Evolutionary conservation across 768 basidiomycete species (phyloP).

Genomic region (Phallus indusiatus): DNA sequence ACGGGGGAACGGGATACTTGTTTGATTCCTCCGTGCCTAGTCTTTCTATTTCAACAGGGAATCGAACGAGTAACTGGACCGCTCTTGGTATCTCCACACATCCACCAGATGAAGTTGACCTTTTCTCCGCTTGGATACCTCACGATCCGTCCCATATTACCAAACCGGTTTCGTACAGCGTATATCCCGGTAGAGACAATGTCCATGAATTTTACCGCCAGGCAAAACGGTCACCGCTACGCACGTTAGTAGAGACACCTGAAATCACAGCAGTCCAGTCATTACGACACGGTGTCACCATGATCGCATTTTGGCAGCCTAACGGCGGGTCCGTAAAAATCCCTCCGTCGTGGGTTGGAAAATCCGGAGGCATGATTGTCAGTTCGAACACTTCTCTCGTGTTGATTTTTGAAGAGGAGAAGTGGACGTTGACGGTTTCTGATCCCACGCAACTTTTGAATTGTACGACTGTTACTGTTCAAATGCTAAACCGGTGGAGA

Average conservation of each 20-base stretch:
- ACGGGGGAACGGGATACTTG: conserved; percentile 54
- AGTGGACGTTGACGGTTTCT: conserved; percentile 42
- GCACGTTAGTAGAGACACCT: conserved; percentile 36
- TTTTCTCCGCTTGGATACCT: conserved; percentile 56
- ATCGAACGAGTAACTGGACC: conserved; percentile 51
- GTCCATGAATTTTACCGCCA: conserved; percentile 32
- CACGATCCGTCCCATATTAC: conserved; percentile 18
- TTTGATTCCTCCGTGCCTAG: conserved; percentile 26
- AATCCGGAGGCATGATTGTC: background rate
- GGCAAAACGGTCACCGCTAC: conserved; percentile 21
- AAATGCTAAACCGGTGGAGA: conserved; percentile 12
- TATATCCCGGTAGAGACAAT: conserved; percentile 40
- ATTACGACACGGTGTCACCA: conserved; percentile 26
- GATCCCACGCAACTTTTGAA: conserved; percentile 54
- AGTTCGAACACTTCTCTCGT: conserved; percentile 15
- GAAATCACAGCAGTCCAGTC: conserved; percentile 46
- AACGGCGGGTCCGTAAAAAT: conserved; percentile 36
- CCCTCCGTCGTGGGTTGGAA: conserved; percentile 4
- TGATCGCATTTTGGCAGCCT: conserved; percentile 50
- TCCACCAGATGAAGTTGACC: conserved; percentile 44
- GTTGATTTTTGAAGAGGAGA: conserved; percentile 33
- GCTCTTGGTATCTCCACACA: conserved; percentile 52
- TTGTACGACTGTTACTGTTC: conserved; percentile 29
- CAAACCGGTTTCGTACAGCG: conserved; percentile 41
- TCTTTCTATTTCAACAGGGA: conserved; percentile 32